A percentile compares a stretch with the other conserved stretches of the same genome.
Evolutionary conservation across 31 red algal genomes (phyloP).

Genomic region (Asparagopsis taxiformis): DNA sequence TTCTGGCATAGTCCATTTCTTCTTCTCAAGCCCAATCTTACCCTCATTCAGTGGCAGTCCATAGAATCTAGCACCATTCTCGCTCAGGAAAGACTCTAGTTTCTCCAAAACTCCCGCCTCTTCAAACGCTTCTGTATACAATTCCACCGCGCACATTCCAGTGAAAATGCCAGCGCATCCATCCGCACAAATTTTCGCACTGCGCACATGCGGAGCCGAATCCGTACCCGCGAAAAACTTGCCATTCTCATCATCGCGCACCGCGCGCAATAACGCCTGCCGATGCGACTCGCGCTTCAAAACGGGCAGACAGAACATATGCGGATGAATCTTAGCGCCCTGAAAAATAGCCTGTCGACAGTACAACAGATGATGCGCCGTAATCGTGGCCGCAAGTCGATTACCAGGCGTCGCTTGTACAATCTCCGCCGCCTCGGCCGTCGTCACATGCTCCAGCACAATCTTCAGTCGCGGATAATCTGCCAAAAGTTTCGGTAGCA

Average conservation of each 20-base stretch:
- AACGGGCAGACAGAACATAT: constrained; percentile 90
- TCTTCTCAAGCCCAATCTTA: constrained; percentile 40
- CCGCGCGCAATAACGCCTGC: constrained; percentile 65
- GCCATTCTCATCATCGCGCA: constrained; percentile 44
- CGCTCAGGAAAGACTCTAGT: constrained; percentile 76
- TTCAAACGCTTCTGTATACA: constrained; percentile 91
- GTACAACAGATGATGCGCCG: constrained; percentile 87
- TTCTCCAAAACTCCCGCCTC: constrained; percentile 59
- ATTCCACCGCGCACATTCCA: constrained; percentile 50
- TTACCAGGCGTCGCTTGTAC: constrained; percentile 16
- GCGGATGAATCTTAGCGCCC: constrained; percentile 72
- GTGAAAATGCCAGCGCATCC: constrained; percentile 88
- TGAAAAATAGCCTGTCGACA: constrained; percentile 63
- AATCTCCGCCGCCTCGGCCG: constrained; percentile 62
- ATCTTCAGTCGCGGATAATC: constrained; percentile 73
- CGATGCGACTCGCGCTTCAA: constrained; percentile 85
- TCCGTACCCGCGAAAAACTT: constrained; percentile 96
- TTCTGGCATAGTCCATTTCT: not conserved
- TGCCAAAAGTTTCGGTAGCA: constrained; percentile 44
- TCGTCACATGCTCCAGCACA: constrained; percentile 94
- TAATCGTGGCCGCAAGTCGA: constrained; percentile 83
- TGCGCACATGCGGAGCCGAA: constrained; percentile 79
- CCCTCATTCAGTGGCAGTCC: constrained; percentile 66
- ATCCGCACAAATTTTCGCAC: constrained; percentile 45
- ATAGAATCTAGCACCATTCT: constrained; percentile 88